A percentile compares a stretch with the other conserved stretches of the same genome.
These are phyloP conservation scores for Akanthomyces muscarius DNA, from an alignment of 2,329 filamentous ascomycete genomes.

Conservation along the genomic window DNA sequence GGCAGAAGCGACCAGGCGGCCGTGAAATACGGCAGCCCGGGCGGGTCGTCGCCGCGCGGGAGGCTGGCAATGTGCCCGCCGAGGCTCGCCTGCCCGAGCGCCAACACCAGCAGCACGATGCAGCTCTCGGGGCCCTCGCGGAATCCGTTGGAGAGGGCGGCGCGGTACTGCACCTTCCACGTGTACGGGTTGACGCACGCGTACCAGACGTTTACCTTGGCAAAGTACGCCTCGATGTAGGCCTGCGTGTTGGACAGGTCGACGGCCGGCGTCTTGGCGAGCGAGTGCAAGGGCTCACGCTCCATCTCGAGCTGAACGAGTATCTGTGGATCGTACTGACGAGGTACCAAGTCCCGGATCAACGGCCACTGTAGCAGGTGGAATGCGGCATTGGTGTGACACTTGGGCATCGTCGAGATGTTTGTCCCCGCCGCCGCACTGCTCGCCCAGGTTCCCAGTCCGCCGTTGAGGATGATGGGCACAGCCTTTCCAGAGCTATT, in stretches of 20 bases:
- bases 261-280: conserved; percentile 61
- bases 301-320: conserved; percentile 77
- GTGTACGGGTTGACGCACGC: conserved; percentile 80
- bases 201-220: conserved; percentile 79
- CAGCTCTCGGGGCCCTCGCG: conserved; percentile 77
- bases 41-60: conserved; percentile 53
- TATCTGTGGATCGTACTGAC: conserved; percentile 77
- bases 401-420: conserved; percentile 82
- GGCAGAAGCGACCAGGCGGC: conserved; percentile 76
- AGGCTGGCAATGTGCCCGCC: conserved; percentile 73
- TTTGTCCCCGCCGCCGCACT: conserved; percentile 48
- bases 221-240: conserved; percentile 77
- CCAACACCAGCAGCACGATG: conserved; percentile 72
- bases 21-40: conserved; percentile 74
- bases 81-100: conserved; percentile 71
- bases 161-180: conserved; percentile 72
- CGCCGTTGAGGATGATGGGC: conserved; percentile 56
- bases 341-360: conserved; percentile 71
- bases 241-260: conserved; percentile 70
- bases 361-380: conserved; percentile 77
- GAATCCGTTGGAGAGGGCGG: conserved; percentile 70
- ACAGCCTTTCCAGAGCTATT: conserved; percentile 34
- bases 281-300: conserved; percentile 66
- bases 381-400: conserved; percentile 75
- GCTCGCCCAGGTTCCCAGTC: conserved; percentile 68